Evolutionary conservation across 768 basidiomycete species (phyloP).

Genomic region (Lentinula sp.): DNA sequence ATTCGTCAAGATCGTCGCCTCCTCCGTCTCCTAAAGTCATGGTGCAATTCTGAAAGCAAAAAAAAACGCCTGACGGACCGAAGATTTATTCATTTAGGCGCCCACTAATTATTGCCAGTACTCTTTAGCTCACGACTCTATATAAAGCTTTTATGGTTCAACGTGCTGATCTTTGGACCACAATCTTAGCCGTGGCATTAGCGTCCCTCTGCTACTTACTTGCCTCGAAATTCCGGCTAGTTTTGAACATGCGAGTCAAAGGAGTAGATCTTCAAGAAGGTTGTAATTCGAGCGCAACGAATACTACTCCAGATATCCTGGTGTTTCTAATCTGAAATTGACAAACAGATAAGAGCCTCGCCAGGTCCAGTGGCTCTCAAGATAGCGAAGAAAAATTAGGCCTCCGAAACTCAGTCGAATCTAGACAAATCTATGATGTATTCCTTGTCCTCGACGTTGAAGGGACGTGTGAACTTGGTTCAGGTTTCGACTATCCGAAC

Average conservation of each 20-base stretch:
- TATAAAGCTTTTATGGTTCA: not conserved
- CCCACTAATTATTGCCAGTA: not conserved
- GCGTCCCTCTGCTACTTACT: not conserved
- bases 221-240: not conserved
- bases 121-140: not conserved
- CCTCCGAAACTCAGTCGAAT: not conserved
- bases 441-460: conserved; percentile 90
- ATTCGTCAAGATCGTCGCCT: conserved; percentile 83
- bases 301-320: not conserved
- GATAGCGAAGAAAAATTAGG: not conserved
- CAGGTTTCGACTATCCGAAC: conserved; percentile 80
- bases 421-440: conserved; percentile 43
- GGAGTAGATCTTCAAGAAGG: not conserved
- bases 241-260: not conserved
- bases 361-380: not conserved
- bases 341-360: not conserved
- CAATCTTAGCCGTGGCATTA: not conserved
- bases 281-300: not conserved
- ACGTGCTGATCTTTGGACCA: not conserved
- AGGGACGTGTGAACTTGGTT: conserved; percentile 69
- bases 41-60: not conserved
- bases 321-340: not conserved
- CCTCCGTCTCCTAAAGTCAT: conserved; percentile 15
- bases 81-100: not conserved
- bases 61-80: not conserved